Percentiles rank a stretch among this genome's conserved stretches.
phyloP scores from a whole-genome alignment of 2,329 filamentous ascomycete species.

The Calycina herbarum region DNA sequence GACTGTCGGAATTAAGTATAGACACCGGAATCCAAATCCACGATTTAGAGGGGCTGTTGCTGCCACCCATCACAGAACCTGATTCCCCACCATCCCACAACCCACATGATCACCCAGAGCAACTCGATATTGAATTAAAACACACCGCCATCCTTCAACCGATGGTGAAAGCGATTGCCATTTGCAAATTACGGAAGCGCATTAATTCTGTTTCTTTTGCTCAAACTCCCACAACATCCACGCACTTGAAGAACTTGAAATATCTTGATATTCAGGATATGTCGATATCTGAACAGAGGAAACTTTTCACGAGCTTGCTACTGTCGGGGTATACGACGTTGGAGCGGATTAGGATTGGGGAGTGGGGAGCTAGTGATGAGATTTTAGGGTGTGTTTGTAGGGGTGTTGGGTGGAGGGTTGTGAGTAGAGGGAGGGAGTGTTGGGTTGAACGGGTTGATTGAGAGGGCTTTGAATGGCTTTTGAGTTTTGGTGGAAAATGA shows the following conservation, averaged over 20 bases:
- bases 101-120: background rate
- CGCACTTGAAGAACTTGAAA: background rate
- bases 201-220: constrained; percentile 8
- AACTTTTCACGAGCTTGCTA: constrained; percentile 10
- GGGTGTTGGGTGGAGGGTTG: constrained; percentile 15
- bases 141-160: constrained; percentile 1
- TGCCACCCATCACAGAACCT: background rate
- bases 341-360: constrained; percentile 14
- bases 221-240: background rate
- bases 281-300: constrained; percentile 13
- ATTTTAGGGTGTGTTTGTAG: constrained; percentile 10
- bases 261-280: constrained; percentile 12
- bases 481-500: too few relatives aligned
- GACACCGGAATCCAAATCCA: constrained; percentile 5
- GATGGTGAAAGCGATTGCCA: constrained; percentile 6
- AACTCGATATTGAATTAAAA: constrained; percentile 9
- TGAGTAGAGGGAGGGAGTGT: constrained; percentile 7
- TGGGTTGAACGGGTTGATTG: constrained; percentile 9
- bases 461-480: background rate
- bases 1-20: constrained; percentile 10
- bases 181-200: constrained; percentile 13
- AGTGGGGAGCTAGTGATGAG: constrained; percentile 2
- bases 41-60: constrained; percentile 9
- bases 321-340: constrained; percentile 9
- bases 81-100: background rate